Base-by-base conservation (phyloP, 1,284 basidiomycete species). In the Cerioporus squamosus region DNA sequence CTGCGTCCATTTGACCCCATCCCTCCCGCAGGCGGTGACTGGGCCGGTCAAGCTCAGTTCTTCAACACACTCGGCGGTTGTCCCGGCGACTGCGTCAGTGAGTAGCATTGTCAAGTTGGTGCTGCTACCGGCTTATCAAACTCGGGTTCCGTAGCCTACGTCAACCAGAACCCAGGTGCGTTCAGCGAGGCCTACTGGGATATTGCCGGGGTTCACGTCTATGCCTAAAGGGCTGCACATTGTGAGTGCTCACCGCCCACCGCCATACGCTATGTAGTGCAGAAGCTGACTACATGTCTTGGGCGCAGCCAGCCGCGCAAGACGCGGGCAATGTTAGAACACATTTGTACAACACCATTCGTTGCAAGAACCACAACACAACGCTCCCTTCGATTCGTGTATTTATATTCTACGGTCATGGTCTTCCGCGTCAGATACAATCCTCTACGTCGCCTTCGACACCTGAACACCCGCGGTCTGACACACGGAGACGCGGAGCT, bases 121-220 rank as follows among this genome's bases (percentile, higher is more conserved):
- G 33, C 24, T 29, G 17, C n/a, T n/a, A 1, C 8, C 12, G 18
- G n/a, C 38, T 47, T 17, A 47, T 9, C 15, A 38, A n/a, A n/a
- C 6, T 2, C 23, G 2, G 3, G 24, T 15, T 22, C 46, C 10
- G 15, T 42, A 76, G 75, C 78, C 62, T 74, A 70, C 61, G 80
- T 81, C 55, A 72, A 75, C 67, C 72, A 76, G 63, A 77, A 80
- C 65, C 81, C 81, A 1, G 60, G 66, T 15, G 77, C 76, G n/a
- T 82, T 82, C 67, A 60, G 61, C 8, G 73, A 82, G 44, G 80
- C 82, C 3, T 83, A 76, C 72, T 83, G 79, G 75, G 77, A 80
- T 43, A 72, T 84, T 66, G 70, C 70, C 29, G 63, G 67, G 24
- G 58, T 74, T 15, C 65, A 65, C 44, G 69, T 73, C 8, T 74